Conservation (phyloP, 169 alveolate genomes). For the Cryptosporidium parvum region DNA sequence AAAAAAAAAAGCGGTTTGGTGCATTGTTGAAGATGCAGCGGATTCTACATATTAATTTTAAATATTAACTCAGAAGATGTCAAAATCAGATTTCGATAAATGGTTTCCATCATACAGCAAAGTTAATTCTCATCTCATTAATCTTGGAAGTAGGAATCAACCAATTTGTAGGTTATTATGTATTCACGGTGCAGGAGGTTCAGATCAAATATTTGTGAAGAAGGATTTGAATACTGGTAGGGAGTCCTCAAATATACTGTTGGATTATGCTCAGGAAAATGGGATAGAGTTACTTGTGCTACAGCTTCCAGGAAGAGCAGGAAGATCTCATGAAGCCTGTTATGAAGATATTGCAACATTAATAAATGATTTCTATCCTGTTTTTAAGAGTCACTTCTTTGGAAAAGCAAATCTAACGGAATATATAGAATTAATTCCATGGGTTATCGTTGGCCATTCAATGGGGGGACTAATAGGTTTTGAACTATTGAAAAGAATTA, state of each 20-base stretch:
- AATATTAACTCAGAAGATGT: conserved; percentile 8
- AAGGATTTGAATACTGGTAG: conserved; percentile 1
- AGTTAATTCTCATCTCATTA: conserved; percentile 26
- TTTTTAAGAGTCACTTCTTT: conserved; percentile 33
- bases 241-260: conserved; percentile 20
- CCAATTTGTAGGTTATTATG: conserved; percentile 50
- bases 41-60: neutral
- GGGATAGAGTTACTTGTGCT: conserved; percentile 39
- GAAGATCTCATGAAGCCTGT: conserved; percentile 39
- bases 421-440: conserved; percentile 8
- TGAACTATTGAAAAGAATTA: conserved; percentile 49
- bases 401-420: neutral
- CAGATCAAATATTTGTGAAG: conserved; percentile 60
- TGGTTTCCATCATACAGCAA: conserved; percentile 67
- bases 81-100: conserved; percentile 23
- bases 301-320: conserved; percentile 73
- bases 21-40: neutral
- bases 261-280: conserved; percentile 54
- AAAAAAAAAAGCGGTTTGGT: neutral
- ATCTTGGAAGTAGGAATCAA: neutral
- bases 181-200: conserved; percentile 75
- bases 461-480: conserved; percentile 71
- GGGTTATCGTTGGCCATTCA: conserved; percentile 65
- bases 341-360: conserved; percentile 20
- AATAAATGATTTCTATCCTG: conserved; percentile 55